These are phyloP conservation scores for Dothidotthia symphoricarpi DNA, from an alignment of 2,329 filamentous ascomycete species.

Conservation along the genomic window DNA sequence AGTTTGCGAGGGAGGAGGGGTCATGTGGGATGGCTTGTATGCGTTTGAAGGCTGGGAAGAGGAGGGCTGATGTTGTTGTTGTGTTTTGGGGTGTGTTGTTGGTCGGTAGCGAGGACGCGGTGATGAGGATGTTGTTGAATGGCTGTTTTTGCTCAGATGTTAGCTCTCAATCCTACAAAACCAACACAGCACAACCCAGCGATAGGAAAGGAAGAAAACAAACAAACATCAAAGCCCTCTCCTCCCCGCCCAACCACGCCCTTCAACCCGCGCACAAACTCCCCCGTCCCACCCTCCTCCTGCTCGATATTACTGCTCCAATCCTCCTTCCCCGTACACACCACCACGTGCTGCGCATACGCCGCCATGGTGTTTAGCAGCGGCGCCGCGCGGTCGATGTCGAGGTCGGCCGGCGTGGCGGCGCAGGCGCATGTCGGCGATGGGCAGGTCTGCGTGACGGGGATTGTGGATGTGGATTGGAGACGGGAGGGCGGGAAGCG, in stretches of 20 bases:
- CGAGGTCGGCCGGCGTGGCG: constrained; percentile 62
- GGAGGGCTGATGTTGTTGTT: constrained; percentile 52
- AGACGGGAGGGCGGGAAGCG: constrained; percentile 10
- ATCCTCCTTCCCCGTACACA: constrained; percentile 76
- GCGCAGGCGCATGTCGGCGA: constrained; percentile 73
- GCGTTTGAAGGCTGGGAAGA: constrained; percentile 82
- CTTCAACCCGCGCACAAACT: constrained; percentile 69
- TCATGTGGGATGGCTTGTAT: constrained; percentile 68
- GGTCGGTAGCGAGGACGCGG: constrained; percentile 72
- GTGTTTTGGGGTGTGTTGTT: constrained; percentile 9
- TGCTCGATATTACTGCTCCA: constrained; percentile 86
- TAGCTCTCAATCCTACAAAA: no score
- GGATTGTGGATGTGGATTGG: constrained; percentile 17
- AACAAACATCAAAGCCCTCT: constrained; percentile 47
- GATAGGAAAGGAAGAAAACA: no score
- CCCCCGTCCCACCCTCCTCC: constrained; percentile 56
- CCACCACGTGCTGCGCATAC: constrained; percentile 78
- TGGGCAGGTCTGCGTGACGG: constrained; percentile 57
- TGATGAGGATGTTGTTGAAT: constrained; percentile 75
- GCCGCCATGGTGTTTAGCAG: constrained; percentile 74
- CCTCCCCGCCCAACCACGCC: constrained; percentile 46
- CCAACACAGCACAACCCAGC: no score
- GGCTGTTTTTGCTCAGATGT: constrained; percentile 55
- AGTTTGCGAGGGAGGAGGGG: constrained; percentile 53
- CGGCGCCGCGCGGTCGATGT: constrained; percentile 69